A percentile compares a stretch with the other conserved stretches of the same genome.
Evolutionary conservation across 345 rosid species (phyloP).

Genomic region (Sisymbrium altissimum): DNA sequence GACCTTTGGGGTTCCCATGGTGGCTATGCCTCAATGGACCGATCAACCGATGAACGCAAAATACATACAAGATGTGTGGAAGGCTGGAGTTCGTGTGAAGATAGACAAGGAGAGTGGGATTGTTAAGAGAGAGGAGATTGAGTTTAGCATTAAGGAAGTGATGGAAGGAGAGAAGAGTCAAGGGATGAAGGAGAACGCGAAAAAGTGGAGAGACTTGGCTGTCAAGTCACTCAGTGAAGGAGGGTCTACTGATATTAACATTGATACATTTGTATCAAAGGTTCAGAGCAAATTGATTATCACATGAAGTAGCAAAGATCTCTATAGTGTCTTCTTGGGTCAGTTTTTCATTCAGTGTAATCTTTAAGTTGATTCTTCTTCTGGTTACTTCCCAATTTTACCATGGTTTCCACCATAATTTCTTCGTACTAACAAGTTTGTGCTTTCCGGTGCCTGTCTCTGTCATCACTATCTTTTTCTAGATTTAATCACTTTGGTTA

Average conservation of each 20-base stretch:
- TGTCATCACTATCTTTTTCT: no score
- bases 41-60: conserved; percentile 53
- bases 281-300: conserved; percentile 1
- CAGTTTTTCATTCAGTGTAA: not conserved
- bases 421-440: no score
- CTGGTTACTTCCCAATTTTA: no score
- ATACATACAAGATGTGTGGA: conserved; percentile 55
- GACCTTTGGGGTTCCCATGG: conserved; percentile 50
- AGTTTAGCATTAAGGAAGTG: conserved; percentile 42
- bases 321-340: not conserved
- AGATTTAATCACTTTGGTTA: no score
- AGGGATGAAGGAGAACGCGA: conserved; percentile 39
- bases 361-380: no score
- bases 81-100: conserved; percentile 50
- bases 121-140: conserved; percentile 48
- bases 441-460: no score
- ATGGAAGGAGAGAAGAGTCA: conserved; percentile 45
- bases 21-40: conserved; percentile 50
- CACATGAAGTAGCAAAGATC: not conserved
- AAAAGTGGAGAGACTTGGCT: conserved; percentile 50
- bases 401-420: no score
- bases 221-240: conserved; percentile 43
- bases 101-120: conserved; percentile 43
- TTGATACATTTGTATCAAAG: conserved; percentile 36
- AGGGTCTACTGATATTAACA: conserved; percentile 49